phyloP scores from a whole-genome alignment of 2,329 filamentous ascomycete genomes.

The Penicillium paneum region DNA sequence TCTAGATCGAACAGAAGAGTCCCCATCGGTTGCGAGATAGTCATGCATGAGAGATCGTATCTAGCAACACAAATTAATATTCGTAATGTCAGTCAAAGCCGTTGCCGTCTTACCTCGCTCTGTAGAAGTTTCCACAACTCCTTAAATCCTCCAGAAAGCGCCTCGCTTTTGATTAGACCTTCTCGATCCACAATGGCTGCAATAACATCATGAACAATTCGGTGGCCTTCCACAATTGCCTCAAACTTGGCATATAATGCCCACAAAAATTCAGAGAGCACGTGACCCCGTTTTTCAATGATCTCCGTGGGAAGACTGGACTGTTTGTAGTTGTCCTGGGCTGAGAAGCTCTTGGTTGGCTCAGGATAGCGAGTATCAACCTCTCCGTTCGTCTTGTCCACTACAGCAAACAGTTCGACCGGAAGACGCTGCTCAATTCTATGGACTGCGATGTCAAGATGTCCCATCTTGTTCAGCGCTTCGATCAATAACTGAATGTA shows the following conservation, averaged over 20 bases:
- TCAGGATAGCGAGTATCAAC: slow-evolving; percentile 91
- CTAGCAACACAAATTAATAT: slow-evolving; percentile 22
- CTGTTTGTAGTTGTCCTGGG: slow-evolving; percentile 43
- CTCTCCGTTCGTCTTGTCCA: slow-evolving; percentile 92
- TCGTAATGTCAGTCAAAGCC: neutral
- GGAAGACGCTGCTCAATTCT: slow-evolving; percentile 89
- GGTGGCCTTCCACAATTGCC: slow-evolving; percentile 91
- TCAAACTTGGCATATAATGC: slow-evolving; percentile 95
- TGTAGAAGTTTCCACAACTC: slow-evolving; percentile 98
- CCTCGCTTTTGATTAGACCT: slow-evolving; percentile 59
- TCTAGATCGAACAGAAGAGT: slow-evolving; percentile 59
- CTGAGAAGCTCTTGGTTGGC: slow-evolving; percentile 56
- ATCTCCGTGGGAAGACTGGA: slow-evolving; percentile 64
- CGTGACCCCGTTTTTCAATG: slow-evolving; percentile 73
- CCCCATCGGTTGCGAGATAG: slow-evolving; percentile 88
- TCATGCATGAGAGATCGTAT: slow-evolving; percentile 92
- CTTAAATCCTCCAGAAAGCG: slow-evolving; percentile 82
- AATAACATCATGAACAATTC: slow-evolving; percentile 89
- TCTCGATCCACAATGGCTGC: slow-evolving; percentile 81
- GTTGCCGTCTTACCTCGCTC: slow-evolving; percentile 60
- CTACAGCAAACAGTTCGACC: slow-evolving; percentile 87
- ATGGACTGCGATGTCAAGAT: slow-evolving; percentile 81
- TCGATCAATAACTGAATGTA: slow-evolving; percentile 88
- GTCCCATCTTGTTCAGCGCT: slow-evolving; percentile 81
- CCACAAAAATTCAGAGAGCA: slow-evolving; percentile 88